Conservation (phyloP, 2,329 filamentous ascomycete species). For the Alternaria solani region DNA sequence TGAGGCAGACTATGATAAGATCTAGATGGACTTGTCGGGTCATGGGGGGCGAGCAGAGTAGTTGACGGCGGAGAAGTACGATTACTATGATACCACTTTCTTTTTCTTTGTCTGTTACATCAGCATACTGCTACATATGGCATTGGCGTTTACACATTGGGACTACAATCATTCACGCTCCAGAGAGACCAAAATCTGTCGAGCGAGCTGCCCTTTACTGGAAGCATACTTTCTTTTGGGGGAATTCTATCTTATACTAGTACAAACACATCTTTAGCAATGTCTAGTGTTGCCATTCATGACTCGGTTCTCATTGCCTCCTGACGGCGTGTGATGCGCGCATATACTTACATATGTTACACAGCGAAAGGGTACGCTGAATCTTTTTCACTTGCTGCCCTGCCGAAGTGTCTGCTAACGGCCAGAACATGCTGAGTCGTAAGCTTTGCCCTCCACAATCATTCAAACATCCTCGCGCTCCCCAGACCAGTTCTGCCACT, state of each 20-base stretch:
- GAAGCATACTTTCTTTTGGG: background rate
- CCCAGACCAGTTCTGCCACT: background rate
- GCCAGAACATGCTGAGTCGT: background rate
- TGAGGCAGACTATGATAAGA: constrained; percentile 41
- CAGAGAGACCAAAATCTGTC: constrained; percentile 5
- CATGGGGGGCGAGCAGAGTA: background rate
- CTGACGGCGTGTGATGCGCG: constrained; percentile 16
- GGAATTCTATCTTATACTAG: background rate
- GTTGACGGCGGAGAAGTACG: constrained; percentile 4
- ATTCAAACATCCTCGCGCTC: background rate
- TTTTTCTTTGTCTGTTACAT: constrained; percentile 15
- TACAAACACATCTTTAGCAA: constrained; percentile 3
- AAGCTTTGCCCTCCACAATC: background rate
- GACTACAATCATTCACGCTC: constrained; percentile 2
- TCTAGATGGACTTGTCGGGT: constrained; percentile 19
- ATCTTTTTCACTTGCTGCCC: background rate
- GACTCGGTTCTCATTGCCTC: background rate
- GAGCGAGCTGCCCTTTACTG: constrained; percentile 11
- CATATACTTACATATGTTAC: constrained; percentile 26
- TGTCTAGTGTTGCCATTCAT: constrained; percentile 3
- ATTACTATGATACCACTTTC: constrained; percentile 47
- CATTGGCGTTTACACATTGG: constrained; percentile 15
- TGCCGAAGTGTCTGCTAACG: background rate
- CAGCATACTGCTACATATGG: constrained; percentile 14
- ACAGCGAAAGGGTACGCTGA: constrained; percentile 11